Evolutionary conservation across 495 filamentous ascomycete genomes (phyloP), one percentile per base, ranked within the genome.

Genomic region (Hapsidospora chrysogenum): DNA sequence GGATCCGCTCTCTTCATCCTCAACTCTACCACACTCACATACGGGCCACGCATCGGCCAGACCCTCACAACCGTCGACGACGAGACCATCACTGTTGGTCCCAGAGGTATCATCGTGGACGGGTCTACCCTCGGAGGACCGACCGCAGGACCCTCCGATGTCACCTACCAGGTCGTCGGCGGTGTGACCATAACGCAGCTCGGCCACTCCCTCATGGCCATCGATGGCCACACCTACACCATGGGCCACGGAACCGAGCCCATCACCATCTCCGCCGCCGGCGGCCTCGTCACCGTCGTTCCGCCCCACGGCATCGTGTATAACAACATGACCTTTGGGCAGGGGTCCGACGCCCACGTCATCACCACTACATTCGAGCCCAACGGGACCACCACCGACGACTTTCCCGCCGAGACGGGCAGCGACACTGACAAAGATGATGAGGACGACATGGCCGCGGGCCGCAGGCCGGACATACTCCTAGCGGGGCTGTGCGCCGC

Each of bases 181-280:
- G 66, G 66, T 9, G 56, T 57, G 6, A 59, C 59, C 3, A 44
- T 69, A 21, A 62, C 64, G 3, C 54, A 62, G 38, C 39, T 69
- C 18, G 66, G 63, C 17, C 44, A 61, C 0, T 63, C 62, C 4
- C 49, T 64, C 3, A 64, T 68, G 4, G 57, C 72, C 7, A 48
- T 75, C 26, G 40, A 48, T n/a, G 54, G 56, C 7, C 36, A 41
- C 2, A 67, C 61, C 0, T 65, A 63, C 41, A 58, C 56, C 2
- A 20, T 33, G 2, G 23, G 23, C 7, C 5, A 21, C 6, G 31
- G 23, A 10, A 16, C n/a, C 31, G 18, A 33, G 3, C 9, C 9
- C n/a, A 33, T 70, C 38, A 55, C 59, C n/a, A 61, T 54, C 0
- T 41, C 57, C 0, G 39, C 68, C 10, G 56, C 50, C 29, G 58